phyloP scores from a whole-genome alignment of 345 rosid species.

The Bruguiera sexangula region DNA sequence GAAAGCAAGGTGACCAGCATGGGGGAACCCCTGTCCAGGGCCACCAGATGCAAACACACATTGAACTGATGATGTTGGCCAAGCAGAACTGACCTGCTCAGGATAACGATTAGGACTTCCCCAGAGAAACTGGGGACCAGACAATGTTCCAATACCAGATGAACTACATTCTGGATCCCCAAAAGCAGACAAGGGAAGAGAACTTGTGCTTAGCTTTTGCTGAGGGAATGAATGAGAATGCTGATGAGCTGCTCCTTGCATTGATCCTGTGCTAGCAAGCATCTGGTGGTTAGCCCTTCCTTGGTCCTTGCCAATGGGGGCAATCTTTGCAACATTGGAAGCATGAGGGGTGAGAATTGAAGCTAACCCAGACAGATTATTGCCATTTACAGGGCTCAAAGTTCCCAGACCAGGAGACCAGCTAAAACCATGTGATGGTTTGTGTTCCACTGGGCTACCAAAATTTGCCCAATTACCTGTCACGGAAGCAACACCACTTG shows the following conservation, averaged over 20 bases:
- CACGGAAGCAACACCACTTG: conserved; percentile 15
- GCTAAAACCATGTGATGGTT: conserved; percentile 38
- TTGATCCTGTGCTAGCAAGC: conserved; percentile 37
- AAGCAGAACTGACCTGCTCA: conserved; percentile 49
- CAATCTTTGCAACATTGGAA: conserved; percentile 24
- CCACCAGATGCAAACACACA: conserved; percentile 53
- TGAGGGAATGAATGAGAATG: conserved; percentile 51
- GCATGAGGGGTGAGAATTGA: conserved; percentile 42
- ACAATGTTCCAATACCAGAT: conserved; percentile 44
- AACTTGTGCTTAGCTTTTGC: conserved; percentile 44
- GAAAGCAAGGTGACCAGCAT: conserved; percentile 40
- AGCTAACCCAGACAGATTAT: conserved; percentile 55
- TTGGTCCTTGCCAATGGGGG: conserved; percentile 46
- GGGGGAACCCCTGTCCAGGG: conserved; percentile 47
- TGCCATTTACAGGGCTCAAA: conserved; percentile 45
- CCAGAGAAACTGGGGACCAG: conserved; percentile 94
- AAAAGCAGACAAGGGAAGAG: conserved; percentile 37
- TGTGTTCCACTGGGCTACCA: conserved; percentile 52
- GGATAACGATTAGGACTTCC: conserved; percentile 67
- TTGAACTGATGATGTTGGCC: conserved; percentile 62
- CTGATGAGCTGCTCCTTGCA: conserved; percentile 38
- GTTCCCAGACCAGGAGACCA: conserved; percentile 40
- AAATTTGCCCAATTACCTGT: conserved; percentile 57
- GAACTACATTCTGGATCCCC: conserved; percentile 48
- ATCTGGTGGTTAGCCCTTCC: conserved; percentile 38